phyloP scores from a whole-genome alignment of 352 stramenopile genomes.

The Blastocystis sp. region DNA sequence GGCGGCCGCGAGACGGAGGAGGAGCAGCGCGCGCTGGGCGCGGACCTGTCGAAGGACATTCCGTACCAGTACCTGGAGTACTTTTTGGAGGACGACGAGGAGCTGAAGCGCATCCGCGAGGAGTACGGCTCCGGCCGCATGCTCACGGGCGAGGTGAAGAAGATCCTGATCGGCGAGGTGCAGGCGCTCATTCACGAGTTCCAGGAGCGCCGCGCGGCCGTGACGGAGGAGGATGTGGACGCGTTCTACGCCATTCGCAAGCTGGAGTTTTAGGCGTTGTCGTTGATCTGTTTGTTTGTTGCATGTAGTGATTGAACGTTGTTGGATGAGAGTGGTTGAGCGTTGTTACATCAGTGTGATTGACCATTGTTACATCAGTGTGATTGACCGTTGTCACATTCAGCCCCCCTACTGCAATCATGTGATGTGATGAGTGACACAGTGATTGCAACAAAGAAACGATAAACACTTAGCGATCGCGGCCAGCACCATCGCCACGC shows the following conservation, averaged over 20 bases:
- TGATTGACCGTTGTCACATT: too few relatives aligned
- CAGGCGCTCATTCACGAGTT: conserved; percentile 87
- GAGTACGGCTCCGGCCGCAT: conserved; percentile 90
- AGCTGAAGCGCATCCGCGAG: conserved; percentile 86
- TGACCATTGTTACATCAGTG: background rate
- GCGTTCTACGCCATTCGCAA: conserved; percentile 92
- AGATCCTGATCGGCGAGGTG: conserved; percentile 88
- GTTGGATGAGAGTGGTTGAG: background rate
- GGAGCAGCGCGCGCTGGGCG: conserved; percentile 94
- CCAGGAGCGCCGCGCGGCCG: conserved; percentile 84
- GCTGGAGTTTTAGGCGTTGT: conserved; percentile 80
- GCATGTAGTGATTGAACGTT: background rate
- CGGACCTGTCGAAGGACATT: conserved; percentile 96
- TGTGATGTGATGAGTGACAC: background rate
- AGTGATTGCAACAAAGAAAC: conserved; percentile 9
- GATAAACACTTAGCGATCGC: background rate
- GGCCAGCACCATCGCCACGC: background rate
- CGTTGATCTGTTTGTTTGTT: conserved; percentile 22
- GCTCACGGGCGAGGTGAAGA: conserved; percentile 95
- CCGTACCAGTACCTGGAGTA: conserved; percentile 97
- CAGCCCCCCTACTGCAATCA: too few relatives aligned
- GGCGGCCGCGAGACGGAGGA: conserved; percentile 95
- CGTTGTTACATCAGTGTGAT: background rate
- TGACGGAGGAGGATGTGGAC: conserved; percentile 90
- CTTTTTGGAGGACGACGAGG: conserved; percentile 97